These are phyloP conservation scores for Exserohilum rostratum DNA, from an alignment of 2,329 filamentous ascomycete genomes.

Conservation along the genomic window DNA sequence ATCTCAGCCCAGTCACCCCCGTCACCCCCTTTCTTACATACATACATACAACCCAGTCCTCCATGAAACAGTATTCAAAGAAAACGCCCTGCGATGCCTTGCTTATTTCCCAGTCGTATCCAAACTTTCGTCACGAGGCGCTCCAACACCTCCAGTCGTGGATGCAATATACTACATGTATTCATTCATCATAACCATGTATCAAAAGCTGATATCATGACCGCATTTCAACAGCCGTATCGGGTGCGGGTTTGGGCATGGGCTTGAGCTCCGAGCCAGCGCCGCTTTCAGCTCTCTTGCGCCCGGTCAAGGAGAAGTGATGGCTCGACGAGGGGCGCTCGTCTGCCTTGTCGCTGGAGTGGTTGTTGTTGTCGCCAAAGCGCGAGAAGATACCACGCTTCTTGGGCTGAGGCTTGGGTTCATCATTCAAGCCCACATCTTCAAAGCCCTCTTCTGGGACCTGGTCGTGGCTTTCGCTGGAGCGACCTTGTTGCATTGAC, in stretches of 20 bases:
- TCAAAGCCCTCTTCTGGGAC: conserved; percentile 85
- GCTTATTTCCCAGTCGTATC: background rate
- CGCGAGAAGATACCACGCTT: conserved; percentile 82
- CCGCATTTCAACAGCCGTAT: conserved; percentile 35
- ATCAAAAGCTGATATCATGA: conserved; percentile 12
- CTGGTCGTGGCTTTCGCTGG: conserved; percentile 62
- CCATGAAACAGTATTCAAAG: no score
- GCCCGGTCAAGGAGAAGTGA: conserved; percentile 70
- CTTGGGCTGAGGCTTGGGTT: conserved; percentile 67
- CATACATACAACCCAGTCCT: no score
- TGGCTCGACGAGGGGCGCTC: conserved; percentile 54
- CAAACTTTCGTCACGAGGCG: no score
- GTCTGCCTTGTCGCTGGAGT: conserved; percentile 40
- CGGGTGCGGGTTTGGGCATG: conserved; percentile 56
- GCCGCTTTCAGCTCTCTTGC: conserved; percentile 73
- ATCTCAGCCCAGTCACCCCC: no score
- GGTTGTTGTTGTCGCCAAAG: conserved; percentile 66
- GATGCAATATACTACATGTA: no score
- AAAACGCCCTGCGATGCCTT: no score
- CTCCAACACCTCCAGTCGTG: no score
- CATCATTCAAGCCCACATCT: conserved; percentile 85
- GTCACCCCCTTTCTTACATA: no score
- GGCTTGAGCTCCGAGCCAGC: conserved; percentile 73
- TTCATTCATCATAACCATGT: conserved; percentile 2
- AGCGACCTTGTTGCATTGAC: conserved; percentile 62